Base-by-base conservation (phyloP, 768 basidiomycete genomes). In the Hypsizygus marmoreus region DNA sequence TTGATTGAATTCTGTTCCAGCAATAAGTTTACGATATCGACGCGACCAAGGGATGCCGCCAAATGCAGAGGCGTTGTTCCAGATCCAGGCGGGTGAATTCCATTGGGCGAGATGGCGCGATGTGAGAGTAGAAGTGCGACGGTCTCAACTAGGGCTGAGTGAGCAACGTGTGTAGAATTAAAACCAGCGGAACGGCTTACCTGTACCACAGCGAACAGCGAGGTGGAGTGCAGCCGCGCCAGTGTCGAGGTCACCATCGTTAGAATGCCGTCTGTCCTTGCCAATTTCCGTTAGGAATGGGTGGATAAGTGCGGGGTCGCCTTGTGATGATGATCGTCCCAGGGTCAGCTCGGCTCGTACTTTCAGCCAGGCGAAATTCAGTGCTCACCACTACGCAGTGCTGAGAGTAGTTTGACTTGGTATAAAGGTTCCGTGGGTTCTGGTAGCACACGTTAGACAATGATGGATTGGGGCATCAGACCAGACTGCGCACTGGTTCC, bases 1-100 rank as follows among this genome's bases (percentile, higher is more conserved):
- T 97, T 85, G 31, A 94, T 82, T 2, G 67, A 76, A 0, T 88
- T 83, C 54, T 95, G 88, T 42, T 87, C 86, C 1, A 97, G 74
- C 2, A 97, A 71, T 9, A 94, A 63, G 35, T 75, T 73, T 8
- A 95, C 84, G 24, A 90, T 74, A 45, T 91, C 90, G 3, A 75
- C 64, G 19, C 91, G 72, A 3, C 85, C 88, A 1, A 92, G 72
- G 0, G 84, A 80, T 0, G 88, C 84, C 1, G 76, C 75, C 10
- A 65, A 84, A 76, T 65, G 94, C 61, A 74, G 81, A 0, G 93
- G 73, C 0, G 91, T 83, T 0, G 88, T 90, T 1, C 86, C 85
- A 0, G 88, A 85, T 0, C 76, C 81, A 0, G 81, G 80, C 0
- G 90, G 90, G 50, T 91, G 82, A 0, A 85, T 61, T 4, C 84